These are phyloP conservation scores for Aspergillus terreus DNA, from an alignment of 2,329 filamentous ascomycete species.

Conservation along the genomic window DNA sequence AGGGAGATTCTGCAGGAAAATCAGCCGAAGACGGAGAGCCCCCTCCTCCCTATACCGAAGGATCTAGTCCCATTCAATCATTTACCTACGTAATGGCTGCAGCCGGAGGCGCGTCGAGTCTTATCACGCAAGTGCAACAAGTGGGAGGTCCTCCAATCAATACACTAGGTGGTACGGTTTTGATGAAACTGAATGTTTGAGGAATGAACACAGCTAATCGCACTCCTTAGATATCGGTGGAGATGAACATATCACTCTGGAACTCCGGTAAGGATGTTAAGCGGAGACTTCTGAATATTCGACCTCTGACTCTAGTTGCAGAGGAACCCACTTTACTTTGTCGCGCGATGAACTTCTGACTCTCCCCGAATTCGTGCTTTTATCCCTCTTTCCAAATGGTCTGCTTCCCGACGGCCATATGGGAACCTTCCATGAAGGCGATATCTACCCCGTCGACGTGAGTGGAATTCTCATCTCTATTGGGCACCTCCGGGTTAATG, in stretches of 20 bases:
- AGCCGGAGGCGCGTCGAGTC: slow-evolving; percentile 93
- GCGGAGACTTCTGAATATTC: slow-evolving; percentile 6
- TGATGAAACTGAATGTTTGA: neutral
- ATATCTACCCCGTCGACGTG: slow-evolving; percentile 97
- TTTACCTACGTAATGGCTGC: slow-evolving; percentile 98
- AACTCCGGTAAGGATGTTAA: slow-evolving; percentile 69
- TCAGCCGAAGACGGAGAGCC: slow-evolving; percentile 78
- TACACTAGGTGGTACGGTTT: slow-evolving; percentile 72
- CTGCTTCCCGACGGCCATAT: slow-evolving; percentile 94
- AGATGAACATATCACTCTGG: slow-evolving; percentile 92
- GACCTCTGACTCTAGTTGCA: slow-evolving; percentile 38
- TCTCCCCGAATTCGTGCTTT: slow-evolving; percentile 90
- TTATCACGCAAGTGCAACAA: slow-evolving; percentile 98
- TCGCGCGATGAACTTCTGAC: slow-evolving; percentile 94
- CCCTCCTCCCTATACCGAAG: slow-evolving; percentile 92
- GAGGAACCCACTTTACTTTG: slow-evolving; percentile 88
- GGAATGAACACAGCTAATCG: slow-evolving; percentile 12
- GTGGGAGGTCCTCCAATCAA: slow-evolving; percentile 80
- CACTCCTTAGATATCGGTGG: slow-evolving; percentile 64
- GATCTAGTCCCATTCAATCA: slow-evolving; percentile 82
- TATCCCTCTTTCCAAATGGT: slow-evolving; percentile 98
- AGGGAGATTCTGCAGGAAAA: slow-evolving; percentile 71
- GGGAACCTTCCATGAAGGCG: slow-evolving; percentile 86
- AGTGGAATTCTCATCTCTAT: slow-evolving; percentile 33
- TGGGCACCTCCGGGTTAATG: slow-evolving; percentile 6